Evolutionary conservation across 1,284 basidiomycete species (phyloP), one percentile per base, ranked within the genome.

Genomic region (Puccinia sorghi): DNA sequence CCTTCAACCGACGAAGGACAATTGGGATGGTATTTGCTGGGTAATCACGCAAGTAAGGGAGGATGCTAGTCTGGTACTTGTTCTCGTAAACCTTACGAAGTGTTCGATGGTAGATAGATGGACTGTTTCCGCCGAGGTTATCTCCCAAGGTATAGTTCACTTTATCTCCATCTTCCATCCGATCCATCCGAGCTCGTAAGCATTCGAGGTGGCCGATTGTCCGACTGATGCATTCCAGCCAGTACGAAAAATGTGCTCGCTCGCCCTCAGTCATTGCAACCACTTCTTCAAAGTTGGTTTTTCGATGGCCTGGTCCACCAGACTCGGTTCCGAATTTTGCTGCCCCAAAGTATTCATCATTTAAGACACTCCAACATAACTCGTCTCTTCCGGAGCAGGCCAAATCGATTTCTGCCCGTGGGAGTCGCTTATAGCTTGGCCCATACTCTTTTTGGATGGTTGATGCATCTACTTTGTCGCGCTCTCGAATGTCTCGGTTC

Each of bases 231-330:
- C 66, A 79, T 25, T 79, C 76, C 37, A 71, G 37, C 76, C 76
- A 79, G 59, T 79, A 79, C 2, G 67, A 71, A 32, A 71, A 79
- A 72, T 79, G 76, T 1, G 76, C 76, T 52, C 76, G 52, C 43
- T 79, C 76, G 17, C 76, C 69, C 59, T 79, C 76, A 17, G 76
- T 79, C 76, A 79, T 79, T 25, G 76, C 76, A 63, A 79, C 61
- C 46, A 79, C 76, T 64, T 79, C 76, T 72, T 79, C 76, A 64
- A 79, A 79, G 56, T 79, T 79, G 3, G 76, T 79, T 27, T 79
- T 79, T 11, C 76, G 66, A 79, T 79, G 76, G 25, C 76, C 76
- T 50, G 76, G 76, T 72, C 76, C 76, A 72, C 76, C 76, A 50
- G 76, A 79, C 50, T 79, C 76, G 6, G 76, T 79, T 48, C 76